These are phyloP conservation scores for Erucastrum elatum DNA, from an alignment of 345 rosid species.

Conservation along the genomic window DNA sequence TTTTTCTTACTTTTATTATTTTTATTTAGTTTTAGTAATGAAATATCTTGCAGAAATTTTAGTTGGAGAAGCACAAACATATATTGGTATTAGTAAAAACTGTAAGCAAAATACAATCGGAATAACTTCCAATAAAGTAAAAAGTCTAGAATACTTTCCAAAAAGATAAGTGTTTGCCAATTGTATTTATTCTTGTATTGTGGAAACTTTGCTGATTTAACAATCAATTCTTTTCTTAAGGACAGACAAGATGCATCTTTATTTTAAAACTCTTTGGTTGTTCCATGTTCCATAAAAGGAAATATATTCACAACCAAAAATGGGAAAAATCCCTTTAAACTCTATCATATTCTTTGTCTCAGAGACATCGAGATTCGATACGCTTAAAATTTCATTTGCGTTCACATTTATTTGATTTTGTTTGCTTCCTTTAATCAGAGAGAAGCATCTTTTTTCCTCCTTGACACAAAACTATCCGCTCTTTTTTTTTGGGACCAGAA, in stretches of 20 bases:
- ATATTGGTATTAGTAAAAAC: not conserved
- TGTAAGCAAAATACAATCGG: not conserved
- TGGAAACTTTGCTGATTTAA: slow-evolving; percentile 28
- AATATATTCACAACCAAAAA: slow-evolving; percentile 39
- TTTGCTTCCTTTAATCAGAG: slow-evolving; percentile 20
- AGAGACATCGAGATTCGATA: slow-evolving; percentile 27
- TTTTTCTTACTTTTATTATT: not conserved
- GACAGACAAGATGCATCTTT: slow-evolving; percentile 34
- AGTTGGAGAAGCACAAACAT: not conserved
- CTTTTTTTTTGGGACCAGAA: slow-evolving; percentile 29
- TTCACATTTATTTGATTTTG: slow-evolving; percentile 24
- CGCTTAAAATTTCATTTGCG: slow-evolving; percentile 21
- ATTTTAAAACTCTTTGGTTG: slow-evolving; percentile 24
- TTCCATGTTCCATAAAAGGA: slow-evolving; percentile 33
- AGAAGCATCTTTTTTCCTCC: slow-evolving; percentile 26
- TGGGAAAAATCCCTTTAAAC: slow-evolving; percentile 23
- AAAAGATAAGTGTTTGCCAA: not conserved
- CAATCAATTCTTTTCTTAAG: slow-evolving; percentile 38
- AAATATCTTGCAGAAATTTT: not conserved
- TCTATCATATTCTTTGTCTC: slow-evolving; percentile 29
- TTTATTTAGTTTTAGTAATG: not conserved
- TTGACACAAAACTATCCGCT: slow-evolving; percentile 10
- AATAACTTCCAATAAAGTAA: slow-evolving; percentile 7
- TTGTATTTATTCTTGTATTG: not conserved
- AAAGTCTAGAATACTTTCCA: not conserved